Base-by-base conservation (phyloP, 306 rosid species). In the Cucurbita pepo region DNA sequence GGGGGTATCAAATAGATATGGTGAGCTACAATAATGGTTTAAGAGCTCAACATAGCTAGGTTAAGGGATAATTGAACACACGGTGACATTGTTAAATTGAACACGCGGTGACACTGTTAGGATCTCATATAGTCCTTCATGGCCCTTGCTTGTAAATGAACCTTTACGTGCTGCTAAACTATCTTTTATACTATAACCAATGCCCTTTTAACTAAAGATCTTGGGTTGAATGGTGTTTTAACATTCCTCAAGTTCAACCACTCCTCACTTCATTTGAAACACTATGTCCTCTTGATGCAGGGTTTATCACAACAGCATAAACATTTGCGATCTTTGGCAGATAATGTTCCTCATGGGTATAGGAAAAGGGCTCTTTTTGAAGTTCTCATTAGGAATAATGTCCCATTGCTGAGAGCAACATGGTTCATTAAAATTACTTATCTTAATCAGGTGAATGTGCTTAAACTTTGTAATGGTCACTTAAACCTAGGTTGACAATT, bases 291-390 rank as follows among this genome's bases (percentile, higher is more conserved):
- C 57, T 75, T 74, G 41, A 74, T 78, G 47, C 85, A 94, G 99
- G 99, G 99, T 80, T 81, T 94, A 72, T 94, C 96, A 48, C 99
- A 94, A 81, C 95, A 80, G 56, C 99, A 94, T 89, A 94, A 94
- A 77, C 81, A 85, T 50, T 78, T 94, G 64, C 87, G 92, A 50
- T 69, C 89, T 67, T 83, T 91, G 89, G 92, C 90, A 9, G 96
- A 94, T 79, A 90, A 83, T 78, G 91, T 94, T 77, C 99, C 99
- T 76, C 90, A 81, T 74, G 99, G 97, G 56, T 88, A 81, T 85
- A 89, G 83, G 82, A 94, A 80, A 84, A 77, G 80, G 77, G 53
- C 86, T 53, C 89, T 94, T 69, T 75, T 94, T 78, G 99, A 91
- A 53, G 88, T 91, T 87, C 95, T 94, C 61, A 80, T 85, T 70